A percentile compares a stretch with the other conserved stretches of the same genome.
phyloP scores from a whole-genome alignment of 2,329 filamentous ascomycete genomes.

The Phaeosphaeriaceae sp. region DNA sequence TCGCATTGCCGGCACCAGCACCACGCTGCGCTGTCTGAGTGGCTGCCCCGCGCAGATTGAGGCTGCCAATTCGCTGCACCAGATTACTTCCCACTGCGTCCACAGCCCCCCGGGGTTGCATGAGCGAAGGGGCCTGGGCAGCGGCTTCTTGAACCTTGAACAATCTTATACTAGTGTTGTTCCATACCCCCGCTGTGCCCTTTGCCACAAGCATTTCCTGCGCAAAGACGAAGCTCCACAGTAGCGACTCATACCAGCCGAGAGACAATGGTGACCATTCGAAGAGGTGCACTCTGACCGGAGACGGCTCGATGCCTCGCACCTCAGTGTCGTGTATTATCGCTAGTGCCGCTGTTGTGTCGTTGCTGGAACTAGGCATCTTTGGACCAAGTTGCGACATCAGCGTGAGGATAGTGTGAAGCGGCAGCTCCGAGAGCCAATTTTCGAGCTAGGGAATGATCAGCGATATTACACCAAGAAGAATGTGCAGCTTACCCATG shows the following conservation, averaged over 20 bases:
- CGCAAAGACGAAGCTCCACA: constrained; percentile 93
- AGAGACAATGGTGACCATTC: constrained; percentile 91
- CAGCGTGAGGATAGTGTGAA: constrained; percentile 83
- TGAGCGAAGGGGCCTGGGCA: constrained; percentile 78
- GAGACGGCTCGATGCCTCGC: constrained; percentile 75
- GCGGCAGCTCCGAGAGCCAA: constrained; percentile 89
- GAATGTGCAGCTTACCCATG: constrained; percentile 64
- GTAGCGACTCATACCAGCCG: constrained; percentile 93
- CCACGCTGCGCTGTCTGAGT: constrained; percentile 27
- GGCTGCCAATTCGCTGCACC: constrained; percentile 82
- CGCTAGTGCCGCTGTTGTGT: constrained; percentile 50
- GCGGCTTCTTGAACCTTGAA: constrained; percentile 90
- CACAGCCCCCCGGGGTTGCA: constrained; percentile 86
- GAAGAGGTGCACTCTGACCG: constrained; percentile 83
- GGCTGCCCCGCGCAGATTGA: constrained; percentile 67
- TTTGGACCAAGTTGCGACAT: constrained; percentile 67
- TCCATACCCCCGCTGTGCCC: constrained; percentile 93
- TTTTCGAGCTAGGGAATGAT: constrained; percentile 72
- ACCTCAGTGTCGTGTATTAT: constrained; percentile 69
- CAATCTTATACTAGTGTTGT: constrained; percentile 83
- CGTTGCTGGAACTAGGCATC: constrained; percentile 52
- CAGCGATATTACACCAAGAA: constrained; percentile 16
- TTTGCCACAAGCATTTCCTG: constrained; percentile 87
- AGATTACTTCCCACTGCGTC: constrained; percentile 92
- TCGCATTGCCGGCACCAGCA: constrained; percentile 26